Base-by-base conservation (phyloP, 140 eudicot species). In the Cichorium intybus region DNA sequence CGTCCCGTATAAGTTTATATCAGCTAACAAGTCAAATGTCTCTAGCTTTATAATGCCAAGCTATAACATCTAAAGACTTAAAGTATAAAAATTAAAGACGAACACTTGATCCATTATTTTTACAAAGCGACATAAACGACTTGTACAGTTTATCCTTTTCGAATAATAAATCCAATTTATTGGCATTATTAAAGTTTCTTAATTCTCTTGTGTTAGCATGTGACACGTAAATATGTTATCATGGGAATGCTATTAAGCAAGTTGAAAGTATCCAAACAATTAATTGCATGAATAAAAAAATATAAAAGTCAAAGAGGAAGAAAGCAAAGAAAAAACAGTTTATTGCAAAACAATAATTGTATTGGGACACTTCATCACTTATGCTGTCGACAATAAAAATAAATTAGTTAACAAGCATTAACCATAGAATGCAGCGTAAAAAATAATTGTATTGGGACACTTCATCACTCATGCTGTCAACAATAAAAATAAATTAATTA, bases 221-320 rank as follows among this genome's bases (percentile, higher is more conserved):
- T 60, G 76, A 71, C 69, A 60, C 69, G 68, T 60, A 51, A 10
- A 24, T 34, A 60, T 60, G 8, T 34, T 2, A 16, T 49, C 34
- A 18, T 71, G 56, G 53, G 70, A 45, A 50, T 50, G 62, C 62
- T 60, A 55, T 52, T 10, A 18, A 12, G 10, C 18, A 24, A 41
- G 46, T 55, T 68, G 43, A 68, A 53, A n/a, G 39, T 1, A 39
- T 24, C 43, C 23, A 55, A 17, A 28, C 16, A 55, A 68, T 55
- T 68, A 55, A 68, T 68, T 55, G 56, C 56, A 37, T 17, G 45
- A 68, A 55, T 68, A 55, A 68, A 68, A 55, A 68, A 68, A 17
- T 20, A 35, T 55, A 21, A 17, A 68, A 55, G 64, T 55, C 64
- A 55, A 68, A 35, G 29, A 6, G 12, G 20, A 24, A 17, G 16